These are phyloP conservation scores for Aspergillus egyptiacus DNA, from an alignment of 495 filamentous ascomycete species.

Conservation along the genomic window DNA sequence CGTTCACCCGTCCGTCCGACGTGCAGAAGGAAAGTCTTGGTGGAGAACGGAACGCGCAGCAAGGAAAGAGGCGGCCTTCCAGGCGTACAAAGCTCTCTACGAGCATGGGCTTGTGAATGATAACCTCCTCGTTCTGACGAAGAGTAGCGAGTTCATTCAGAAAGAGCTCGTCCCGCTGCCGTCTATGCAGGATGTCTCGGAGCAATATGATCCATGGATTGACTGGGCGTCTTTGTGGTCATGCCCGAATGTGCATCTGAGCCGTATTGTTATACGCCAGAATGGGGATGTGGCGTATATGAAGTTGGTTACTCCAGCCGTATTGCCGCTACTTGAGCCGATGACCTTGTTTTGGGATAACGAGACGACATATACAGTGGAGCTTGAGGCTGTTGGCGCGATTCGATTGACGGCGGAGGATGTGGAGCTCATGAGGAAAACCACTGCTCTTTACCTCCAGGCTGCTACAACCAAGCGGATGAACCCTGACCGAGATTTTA, in stretches of 20 bases:
- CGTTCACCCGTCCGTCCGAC: slow-evolving; percentile 58
- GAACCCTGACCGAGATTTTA: slow-evolving; percentile 31
- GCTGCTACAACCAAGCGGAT: slow-evolving; percentile 40
- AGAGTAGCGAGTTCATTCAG: slow-evolving; percentile 20
- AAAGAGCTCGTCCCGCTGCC: slow-evolving; percentile 15
- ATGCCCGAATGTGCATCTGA: slow-evolving; percentile 28
- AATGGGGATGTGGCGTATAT: slow-evolving; percentile 33
- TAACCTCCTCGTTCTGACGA: slow-evolving; percentile 60
- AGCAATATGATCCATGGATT: slow-evolving; percentile 62
- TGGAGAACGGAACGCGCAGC: slow-evolving; percentile 76
- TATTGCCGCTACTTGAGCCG: slow-evolving; percentile 33
- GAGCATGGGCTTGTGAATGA: slow-evolving; percentile 68
- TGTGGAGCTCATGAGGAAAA: slow-evolving; percentile 26
- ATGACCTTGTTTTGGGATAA: slow-evolving; percentile 48
- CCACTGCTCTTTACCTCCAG: slow-evolving; percentile 47
- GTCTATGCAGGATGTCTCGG: slow-evolving; percentile 43
- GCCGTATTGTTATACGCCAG: slow-evolving; percentile 23
- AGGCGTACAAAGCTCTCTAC: slow-evolving; percentile 69
- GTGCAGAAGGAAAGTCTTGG: slow-evolving; percentile 37
- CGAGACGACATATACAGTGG: slow-evolving; percentile 34
- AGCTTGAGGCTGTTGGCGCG: slow-evolving; percentile 25
- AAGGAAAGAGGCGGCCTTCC: slow-evolving; percentile 75
- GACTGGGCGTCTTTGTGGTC: slow-evolving; percentile 52
- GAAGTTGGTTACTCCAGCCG: slow-evolving; percentile 41
- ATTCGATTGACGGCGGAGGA: slow-evolving; percentile 7